These are phyloP conservation scores for Panicum hallii DNA, from an alignment of 202 grass and related monocot species.

Conservation along the genomic window DNA sequence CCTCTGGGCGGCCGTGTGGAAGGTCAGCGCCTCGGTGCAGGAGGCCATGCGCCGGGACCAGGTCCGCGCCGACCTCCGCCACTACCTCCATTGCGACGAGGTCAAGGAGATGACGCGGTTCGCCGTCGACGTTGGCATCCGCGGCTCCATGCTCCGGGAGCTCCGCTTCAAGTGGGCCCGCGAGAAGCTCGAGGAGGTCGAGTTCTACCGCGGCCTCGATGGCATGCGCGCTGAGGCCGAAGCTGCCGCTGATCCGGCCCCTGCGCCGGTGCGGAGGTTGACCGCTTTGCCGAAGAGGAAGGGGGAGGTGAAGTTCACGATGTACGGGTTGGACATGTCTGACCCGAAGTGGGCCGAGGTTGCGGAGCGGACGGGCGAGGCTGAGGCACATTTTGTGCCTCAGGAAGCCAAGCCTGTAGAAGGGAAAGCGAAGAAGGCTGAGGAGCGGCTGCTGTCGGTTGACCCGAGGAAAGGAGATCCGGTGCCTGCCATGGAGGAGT, in stretches of 20 bases:
- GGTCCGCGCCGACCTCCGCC: slow-evolving; percentile 75
- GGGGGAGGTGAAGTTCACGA: slow-evolving; percentile 80
- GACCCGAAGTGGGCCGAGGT: slow-evolving; percentile 84
- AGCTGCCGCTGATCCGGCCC: slow-evolving; percentile 24
- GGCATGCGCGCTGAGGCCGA: slow-evolving; percentile 56
- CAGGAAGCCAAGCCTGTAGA: slow-evolving; percentile 71
- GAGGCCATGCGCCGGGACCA: slow-evolving; percentile 80
- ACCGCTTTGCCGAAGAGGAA: slow-evolving; percentile 77
- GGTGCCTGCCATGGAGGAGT: slow-evolving; percentile 65
- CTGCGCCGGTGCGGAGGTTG: slow-evolving; percentile 36
- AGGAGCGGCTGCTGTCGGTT: slow-evolving; percentile 63
- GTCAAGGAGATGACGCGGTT: slow-evolving; percentile 97
- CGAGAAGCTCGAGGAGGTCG: slow-evolving; percentile 85
- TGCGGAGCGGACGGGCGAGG: slow-evolving; percentile 60
- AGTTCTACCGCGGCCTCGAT: slow-evolving; percentile 79
- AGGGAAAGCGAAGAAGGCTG: slow-evolving; percentile 72
- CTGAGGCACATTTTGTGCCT: slow-evolving; percentile 65
- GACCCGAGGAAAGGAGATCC: slow-evolving; percentile 62
- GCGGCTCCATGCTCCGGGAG: slow-evolving; percentile 82
- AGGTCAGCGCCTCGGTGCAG: slow-evolving; percentile 79
- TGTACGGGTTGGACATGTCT: slow-evolving; percentile 85
- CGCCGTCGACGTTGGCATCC: slow-evolving; percentile 78
- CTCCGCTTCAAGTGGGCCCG: slow-evolving; percentile 97
- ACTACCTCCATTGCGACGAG: slow-evolving; percentile 89
- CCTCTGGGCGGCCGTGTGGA: slow-evolving; percentile 76